Evolutionary conservation across 768 basidiomycete genomes (phyloP).

Genomic region (Kwoniella sp.): DNA sequence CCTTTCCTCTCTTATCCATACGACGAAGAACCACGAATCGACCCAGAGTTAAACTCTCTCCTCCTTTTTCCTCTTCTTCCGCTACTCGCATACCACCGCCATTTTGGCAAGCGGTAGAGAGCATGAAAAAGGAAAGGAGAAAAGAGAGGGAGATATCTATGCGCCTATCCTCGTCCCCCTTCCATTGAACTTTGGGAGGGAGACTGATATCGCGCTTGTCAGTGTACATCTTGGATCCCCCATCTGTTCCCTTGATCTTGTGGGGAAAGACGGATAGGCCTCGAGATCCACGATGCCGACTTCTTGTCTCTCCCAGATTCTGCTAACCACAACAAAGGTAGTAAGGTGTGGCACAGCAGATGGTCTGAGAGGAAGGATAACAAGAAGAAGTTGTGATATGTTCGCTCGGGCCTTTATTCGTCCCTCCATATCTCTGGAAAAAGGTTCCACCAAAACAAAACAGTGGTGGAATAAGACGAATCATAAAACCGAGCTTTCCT

Average conservation of each 20-base stretch:
- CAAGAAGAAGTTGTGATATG: conserved; percentile 8
- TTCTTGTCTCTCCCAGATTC: neutral
- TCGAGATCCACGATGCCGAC: conserved; percentile 23
- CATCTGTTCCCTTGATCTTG: conserved; percentile 24
- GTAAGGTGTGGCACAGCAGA: neutral
- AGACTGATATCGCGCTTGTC: conserved; percentile 33
- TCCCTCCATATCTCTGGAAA: conserved; percentile 13
- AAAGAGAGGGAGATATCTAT: conserved; percentile 5
- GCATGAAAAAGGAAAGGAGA: neutral
- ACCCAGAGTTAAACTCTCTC: conserved; percentile 15
- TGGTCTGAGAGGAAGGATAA: neutral
- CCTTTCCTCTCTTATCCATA: neutral
- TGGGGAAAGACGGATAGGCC: conserved; percentile 28
- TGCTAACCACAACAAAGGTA: neutral
- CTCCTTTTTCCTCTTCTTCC: neutral
- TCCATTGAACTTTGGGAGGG: conserved; percentile 19
- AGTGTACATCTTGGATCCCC: conserved; percentile 39
- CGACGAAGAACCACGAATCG: neutral
- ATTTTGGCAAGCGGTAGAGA: neutral
- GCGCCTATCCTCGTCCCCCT: conserved; percentile 43
- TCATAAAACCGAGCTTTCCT: conserved; percentile 19
- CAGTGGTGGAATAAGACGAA: no score
- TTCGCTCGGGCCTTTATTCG: conserved; percentile 36
- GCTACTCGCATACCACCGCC: neutral
- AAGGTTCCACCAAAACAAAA: no score